These are phyloP conservation scores for Peniophora sp. DNA, from an alignment of 1,284 basidiomycete species.

Conservation along the genomic window DNA sequence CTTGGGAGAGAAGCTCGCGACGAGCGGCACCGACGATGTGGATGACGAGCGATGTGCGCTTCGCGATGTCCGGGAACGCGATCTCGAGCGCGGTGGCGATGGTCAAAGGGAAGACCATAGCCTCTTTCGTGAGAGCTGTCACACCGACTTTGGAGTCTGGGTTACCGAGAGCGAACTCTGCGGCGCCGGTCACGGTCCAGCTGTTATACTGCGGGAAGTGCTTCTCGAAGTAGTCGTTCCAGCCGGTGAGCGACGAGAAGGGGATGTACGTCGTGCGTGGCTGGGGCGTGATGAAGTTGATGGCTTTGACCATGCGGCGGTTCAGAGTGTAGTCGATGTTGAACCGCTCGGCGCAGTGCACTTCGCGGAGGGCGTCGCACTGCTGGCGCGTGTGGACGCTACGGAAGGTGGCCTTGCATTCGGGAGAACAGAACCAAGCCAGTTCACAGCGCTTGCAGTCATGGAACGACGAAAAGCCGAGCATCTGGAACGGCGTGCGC, in stretches of 20 bases:
- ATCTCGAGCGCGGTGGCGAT: slow-evolving; percentile 9
- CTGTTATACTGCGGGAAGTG: not conserved
- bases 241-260: slow-evolving; percentile 7
- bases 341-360: slow-evolving; percentile 2
- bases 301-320: not conserved
- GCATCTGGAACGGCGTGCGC: slow-evolving; percentile 5
- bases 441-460: slow-evolving; percentile 1
- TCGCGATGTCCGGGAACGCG: slow-evolving; percentile 2
- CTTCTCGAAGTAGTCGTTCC: slow-evolving; percentile 8
- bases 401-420: slow-evolving; percentile 2
- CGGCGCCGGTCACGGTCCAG: not conserved
- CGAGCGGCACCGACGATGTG: slow-evolving; percentile 9
- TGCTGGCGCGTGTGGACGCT: not conserved
- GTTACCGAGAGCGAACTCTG: not conserved
- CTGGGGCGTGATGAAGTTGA: slow-evolving; percentile 1
- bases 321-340: slow-evolving; percentile 5
- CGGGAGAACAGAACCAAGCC: slow-evolving; percentile 6
- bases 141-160: not conserved
- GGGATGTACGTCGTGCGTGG: slow-evolving; percentile 2
- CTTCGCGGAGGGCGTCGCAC: slow-evolving; percentile 1
- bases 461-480: not conserved
- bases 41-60: slow-evolving; percentile 7
- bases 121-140: not conserved
- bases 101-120: slow-evolving; percentile 1
- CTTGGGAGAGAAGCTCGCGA: slow-evolving; percentile 2